These are phyloP conservation scores for Capillidium rhysosporum DNA, from an alignment of 371 early-diverging fungal genomes.

Conservation along the genomic window DNA sequence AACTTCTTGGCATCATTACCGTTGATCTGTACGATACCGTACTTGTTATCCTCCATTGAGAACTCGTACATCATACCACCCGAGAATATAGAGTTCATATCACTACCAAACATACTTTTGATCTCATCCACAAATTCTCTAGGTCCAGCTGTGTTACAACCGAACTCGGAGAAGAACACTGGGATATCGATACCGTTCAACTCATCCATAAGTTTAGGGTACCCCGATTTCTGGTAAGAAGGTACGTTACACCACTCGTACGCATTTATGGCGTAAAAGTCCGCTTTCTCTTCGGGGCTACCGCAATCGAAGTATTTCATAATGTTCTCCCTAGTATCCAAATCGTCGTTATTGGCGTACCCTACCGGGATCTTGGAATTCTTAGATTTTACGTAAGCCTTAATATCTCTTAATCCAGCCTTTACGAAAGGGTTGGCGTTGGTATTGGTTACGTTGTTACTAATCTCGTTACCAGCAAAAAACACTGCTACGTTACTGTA, in stretches of 20 bases:
- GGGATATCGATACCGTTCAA: slow-evolving; percentile 29
- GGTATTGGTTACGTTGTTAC: slow-evolving; percentile 44
- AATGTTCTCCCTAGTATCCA: slow-evolving; percentile 35
- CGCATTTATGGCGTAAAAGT: slow-evolving; percentile 51
- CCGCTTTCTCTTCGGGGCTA: slow-evolving; percentile 28
- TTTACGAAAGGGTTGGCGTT: slow-evolving; percentile 48
- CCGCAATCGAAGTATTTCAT: slow-evolving; percentile 56
- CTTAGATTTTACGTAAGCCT: slow-evolving; percentile 24
- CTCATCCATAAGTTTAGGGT: slow-evolving; percentile 28
- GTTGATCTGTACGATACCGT: slow-evolving; percentile 46
- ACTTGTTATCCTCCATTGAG: slow-evolving; percentile 53
- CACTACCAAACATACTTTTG: slow-evolving; percentile 34
- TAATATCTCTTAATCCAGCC: slow-evolving; percentile 48
- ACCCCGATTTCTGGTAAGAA: slow-evolving; percentile 30
- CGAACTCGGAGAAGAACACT: slow-evolving; percentile 40
- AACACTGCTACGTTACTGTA: slow-evolving; percentile 46
- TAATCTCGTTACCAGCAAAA: slow-evolving; percentile 63
- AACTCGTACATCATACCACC: slow-evolving; percentile 66
- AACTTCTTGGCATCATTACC: slow-evolving; percentile 11
- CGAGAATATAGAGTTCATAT: slow-evolving; percentile 41
- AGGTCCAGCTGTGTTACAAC: slow-evolving; percentile 31
- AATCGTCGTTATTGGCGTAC: slow-evolving; percentile 61
- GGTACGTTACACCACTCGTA: slow-evolving; percentile 37
- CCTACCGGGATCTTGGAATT: slow-evolving; percentile 42
- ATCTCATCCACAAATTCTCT: slow-evolving; percentile 20